Base-by-base conservation (phyloP, 768 basidiomycete species). In the Austroboletus eburneus region DNA sequence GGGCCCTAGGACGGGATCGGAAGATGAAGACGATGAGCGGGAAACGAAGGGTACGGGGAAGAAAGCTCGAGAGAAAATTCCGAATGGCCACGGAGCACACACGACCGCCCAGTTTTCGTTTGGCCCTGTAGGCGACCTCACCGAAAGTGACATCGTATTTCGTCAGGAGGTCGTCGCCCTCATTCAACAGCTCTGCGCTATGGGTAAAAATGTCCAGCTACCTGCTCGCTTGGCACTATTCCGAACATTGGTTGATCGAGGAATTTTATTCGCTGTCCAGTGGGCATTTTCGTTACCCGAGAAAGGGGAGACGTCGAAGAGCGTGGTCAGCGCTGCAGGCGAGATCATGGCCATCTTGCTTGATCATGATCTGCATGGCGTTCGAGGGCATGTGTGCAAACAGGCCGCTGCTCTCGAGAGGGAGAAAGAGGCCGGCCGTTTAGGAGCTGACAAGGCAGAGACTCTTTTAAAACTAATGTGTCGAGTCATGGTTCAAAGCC, bases 141-240 rank as follows among this genome's bases (percentile, higher is more conserved):
- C 74, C n/a, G 77, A 76, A 40, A 72, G 70, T 18, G 82, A 83
- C 29, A 66, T 80, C 42, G 66, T 61, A 24, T 74, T 79, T 29
- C 80, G 84, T 51, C 78, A 80, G 27, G 87, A 94, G 56, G 87
- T 93, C 22, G 78, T 98, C 39, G 69, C 86, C 36, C 83, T 99
- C 52, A 74, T 99, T 38, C 92, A 96, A 57, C 92, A 97, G 55
- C 79, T 97, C 9, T 89, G 90, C 59, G 76, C 85, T 46, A 94
- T 99, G 89, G 93, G 90, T 49, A 99, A 98, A 76, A 93, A 92
- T 61, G 86, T 97, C 9, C 95, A 97, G 63, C 75, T 96, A 16
- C 85, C 87, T 14, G 79, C 86, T 14, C 87, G 96, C 30, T 75
- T 94, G 64, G 72, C 80, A 3, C 78, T 98, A 9, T 98, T 95